Conservation (phyloP, 495 filamentous ascomycete species). For the Penicillium psychrofluorescens region DNA sequence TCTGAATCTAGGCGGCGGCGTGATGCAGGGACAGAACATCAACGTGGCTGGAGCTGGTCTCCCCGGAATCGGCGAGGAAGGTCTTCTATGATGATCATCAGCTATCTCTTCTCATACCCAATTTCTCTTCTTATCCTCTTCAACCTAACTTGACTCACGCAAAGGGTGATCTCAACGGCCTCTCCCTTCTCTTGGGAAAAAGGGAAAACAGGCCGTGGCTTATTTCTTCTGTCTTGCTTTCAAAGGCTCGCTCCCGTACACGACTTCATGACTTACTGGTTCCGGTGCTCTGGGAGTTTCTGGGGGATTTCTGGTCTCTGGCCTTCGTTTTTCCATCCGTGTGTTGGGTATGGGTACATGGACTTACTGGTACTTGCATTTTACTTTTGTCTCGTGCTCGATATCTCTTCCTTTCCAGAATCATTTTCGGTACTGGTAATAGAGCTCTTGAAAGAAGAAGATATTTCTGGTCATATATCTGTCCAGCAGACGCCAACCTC, state of each 20-base stretch:
- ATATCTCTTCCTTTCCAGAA: constrained; percentile 15
- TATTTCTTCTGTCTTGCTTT: no score
- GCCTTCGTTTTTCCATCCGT: constrained; percentile 3
- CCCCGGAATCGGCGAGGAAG: constrained; percentile 46
- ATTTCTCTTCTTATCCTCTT: constrained; percentile 3
- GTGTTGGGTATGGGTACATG: neutral
- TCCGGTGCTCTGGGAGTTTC: constrained; percentile 19
- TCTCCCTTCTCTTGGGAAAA: neutral
- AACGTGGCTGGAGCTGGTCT: constrained; percentile 45
- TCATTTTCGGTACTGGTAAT: constrained; percentile 7
- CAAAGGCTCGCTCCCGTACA: constrained; percentile 4
- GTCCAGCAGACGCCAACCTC: constrained; percentile 11
- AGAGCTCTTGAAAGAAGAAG: constrained; percentile 16
- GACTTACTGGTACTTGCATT: constrained; percentile 2
- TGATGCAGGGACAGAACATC: constrained; percentile 46
- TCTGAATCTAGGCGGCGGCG: constrained; percentile 36
- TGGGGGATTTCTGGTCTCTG: neutral
- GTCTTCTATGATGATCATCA: constrained; percentile 28
- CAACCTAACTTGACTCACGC: constrained; percentile 9
- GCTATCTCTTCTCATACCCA: constrained; percentile 12
- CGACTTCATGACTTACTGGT: constrained; percentile 19
- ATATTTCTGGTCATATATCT: constrained; percentile 5
- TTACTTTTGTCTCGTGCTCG: constrained; percentile 4
- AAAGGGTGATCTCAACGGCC: constrained; percentile 16
- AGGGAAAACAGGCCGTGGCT: neutral